phyloP scores from a whole-genome alignment of 306 rosid genomes.

The Sechiopsis laciniata region DNA sequence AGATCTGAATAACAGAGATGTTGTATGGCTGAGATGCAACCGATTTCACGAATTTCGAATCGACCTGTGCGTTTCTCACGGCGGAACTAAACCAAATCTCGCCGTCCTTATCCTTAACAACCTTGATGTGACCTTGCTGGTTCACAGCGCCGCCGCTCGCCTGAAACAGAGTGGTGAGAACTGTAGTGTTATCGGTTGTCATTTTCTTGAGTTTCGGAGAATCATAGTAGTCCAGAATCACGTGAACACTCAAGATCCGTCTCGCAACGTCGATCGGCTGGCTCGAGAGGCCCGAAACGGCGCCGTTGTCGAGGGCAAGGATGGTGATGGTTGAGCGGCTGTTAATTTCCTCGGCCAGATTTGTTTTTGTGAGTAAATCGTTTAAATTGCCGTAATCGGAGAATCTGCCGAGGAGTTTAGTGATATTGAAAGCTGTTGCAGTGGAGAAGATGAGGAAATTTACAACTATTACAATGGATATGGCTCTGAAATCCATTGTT shows the following conservation, averaged over 20 bases:
- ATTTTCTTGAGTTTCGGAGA: conserved; percentile 27
- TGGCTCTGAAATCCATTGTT: conserved; percentile 42
- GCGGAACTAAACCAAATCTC: conserved; percentile 43
- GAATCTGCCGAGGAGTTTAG: conserved; percentile 25
- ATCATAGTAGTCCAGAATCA: conserved; percentile 39
- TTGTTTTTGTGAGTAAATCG: conserved; percentile 40
- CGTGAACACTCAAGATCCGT: conserved; percentile 35
- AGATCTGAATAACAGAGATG: conserved; percentile 26
- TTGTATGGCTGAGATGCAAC: conserved; percentile 37
- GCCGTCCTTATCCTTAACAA: conserved; percentile 29
- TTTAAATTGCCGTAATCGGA: conserved; percentile 34
- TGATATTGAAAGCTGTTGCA: conserved; percentile 43
- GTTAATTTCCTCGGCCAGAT: conserved; percentile 45
- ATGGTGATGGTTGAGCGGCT: conserved; percentile 36
- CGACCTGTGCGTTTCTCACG: conserved; percentile 6
- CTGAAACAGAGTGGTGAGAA: conserved; percentile 39
- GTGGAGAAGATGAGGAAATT: conserved; percentile 28
- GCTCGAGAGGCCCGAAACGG: conserved; percentile 26
- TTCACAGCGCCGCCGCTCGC: conserved; percentile 30
- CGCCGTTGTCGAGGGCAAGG: conserved; percentile 35
- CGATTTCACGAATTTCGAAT: conserved; percentile 30
- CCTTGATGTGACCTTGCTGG: conserved; percentile 41
- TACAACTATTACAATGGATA: conserved; percentile 31
- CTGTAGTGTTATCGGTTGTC: background rate
- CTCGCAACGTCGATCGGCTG: conserved; percentile 27